phyloP scores from a whole-genome alignment of 73 alveolate genomes.

The Paramecium sonneborni region DNA sequence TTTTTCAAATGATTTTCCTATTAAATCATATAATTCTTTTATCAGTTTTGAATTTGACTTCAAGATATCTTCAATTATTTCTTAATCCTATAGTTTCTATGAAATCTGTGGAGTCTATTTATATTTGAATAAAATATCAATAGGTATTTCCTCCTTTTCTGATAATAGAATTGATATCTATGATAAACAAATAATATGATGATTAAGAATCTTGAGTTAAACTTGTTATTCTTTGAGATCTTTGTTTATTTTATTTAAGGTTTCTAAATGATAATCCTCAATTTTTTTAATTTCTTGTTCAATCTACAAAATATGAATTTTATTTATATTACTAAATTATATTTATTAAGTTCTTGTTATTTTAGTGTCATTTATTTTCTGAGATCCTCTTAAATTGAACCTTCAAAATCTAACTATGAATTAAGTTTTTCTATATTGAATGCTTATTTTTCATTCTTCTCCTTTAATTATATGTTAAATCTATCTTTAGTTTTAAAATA shows the following conservation, averaged over 20 bases:
- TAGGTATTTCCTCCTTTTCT: not conserved
- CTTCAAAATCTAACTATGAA: not conserved
- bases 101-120: not conserved
- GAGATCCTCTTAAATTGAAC: not conserved
- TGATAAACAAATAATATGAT: conserved; percentile 3
- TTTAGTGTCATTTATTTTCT: not conserved
- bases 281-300: not conserved
- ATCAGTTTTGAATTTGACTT: not conserved
- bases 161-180: not conserved
- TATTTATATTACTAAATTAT: not conserved
- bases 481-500: not conserved
- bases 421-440: not conserved
- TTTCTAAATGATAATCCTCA: not conserved
- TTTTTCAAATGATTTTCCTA: conserved; percentile 21
- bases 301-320: not conserved
- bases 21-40: not conserved
- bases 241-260: not conserved
- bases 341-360: not conserved
- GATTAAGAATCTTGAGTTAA: not conserved
- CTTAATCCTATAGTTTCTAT: not conserved
- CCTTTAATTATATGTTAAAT: not conserved
- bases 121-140: not conserved
- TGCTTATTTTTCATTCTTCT: not conserved
- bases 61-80: not conserved
- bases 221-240: not conserved